These are phyloP conservation scores for Russula sp. DNA, from an alignment of 768 basidiomycete species.

Conservation along the genomic window DNA sequence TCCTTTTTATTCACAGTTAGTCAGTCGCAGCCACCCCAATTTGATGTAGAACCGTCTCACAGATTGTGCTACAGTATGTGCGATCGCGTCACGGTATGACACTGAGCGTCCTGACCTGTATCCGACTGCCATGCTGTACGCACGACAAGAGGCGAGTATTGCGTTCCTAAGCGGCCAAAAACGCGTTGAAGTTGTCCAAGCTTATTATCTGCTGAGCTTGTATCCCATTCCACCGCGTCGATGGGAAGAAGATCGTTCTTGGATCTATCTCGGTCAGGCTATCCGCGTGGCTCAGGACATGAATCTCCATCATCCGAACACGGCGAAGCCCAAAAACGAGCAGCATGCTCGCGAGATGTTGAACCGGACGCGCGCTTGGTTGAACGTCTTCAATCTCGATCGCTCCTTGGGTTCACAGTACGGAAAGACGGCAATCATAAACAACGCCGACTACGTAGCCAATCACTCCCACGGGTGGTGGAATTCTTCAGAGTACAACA, in stretches of 20 bases:
- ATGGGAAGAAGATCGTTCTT: constrained; percentile 88
- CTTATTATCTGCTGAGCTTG: constrained; percentile 73
- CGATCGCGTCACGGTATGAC: constrained; percentile 77
- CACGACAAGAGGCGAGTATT: constrained; percentile 68
- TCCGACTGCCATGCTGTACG: constrained; percentile 60
- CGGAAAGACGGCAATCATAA: constrained; percentile 82
- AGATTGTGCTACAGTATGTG: constrained; percentile 54
- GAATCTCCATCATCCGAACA: constrained; percentile 74
- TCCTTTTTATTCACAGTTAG: constrained; percentile 91
- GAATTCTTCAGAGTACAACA: constrained; percentile 35
- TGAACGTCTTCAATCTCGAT: constrained; percentile 89
- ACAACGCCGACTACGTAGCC: constrained; percentile 68
- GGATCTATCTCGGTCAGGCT: constrained; percentile 84
- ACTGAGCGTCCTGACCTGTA: constrained; percentile 67
- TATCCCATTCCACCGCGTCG: constrained; percentile 67
- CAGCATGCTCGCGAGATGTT: constrained; percentile 81
- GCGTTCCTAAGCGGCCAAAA: constrained; percentile 71
- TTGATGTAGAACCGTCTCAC: background rate
- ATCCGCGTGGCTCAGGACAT: constrained; percentile 86
- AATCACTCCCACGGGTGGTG: constrained; percentile 41
- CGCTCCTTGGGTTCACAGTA: constrained; percentile 88
- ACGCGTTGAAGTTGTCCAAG: constrained; percentile 79
- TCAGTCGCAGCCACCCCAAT: constrained; percentile 38
- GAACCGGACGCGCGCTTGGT: constrained; percentile 86
- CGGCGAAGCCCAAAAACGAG: constrained; percentile 73